Percentiles rank a stretch among this genome's conserved stretches.
These are phyloP conservation scores for Clavispora asparagi DNA, from an alignment of 805 yeast species.

Conservation along the genomic window DNA sequence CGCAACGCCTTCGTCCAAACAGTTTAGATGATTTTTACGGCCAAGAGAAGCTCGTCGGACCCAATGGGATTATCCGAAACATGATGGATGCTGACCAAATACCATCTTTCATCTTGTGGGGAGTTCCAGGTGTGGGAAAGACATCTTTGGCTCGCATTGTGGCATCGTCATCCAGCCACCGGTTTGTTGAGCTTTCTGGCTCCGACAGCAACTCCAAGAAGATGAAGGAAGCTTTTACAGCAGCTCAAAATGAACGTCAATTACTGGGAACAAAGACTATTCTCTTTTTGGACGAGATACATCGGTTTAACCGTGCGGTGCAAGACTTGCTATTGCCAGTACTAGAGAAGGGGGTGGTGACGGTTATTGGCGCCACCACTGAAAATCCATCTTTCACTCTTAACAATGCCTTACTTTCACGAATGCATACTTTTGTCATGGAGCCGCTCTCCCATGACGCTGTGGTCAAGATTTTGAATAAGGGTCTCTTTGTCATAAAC, in stretches of 20 bases:
- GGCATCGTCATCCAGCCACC: slow-evolving; percentile 25
- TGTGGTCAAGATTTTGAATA: slow-evolving; percentile 36
- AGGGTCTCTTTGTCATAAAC: slow-evolving; percentile 46
- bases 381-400: slow-evolving; percentile 60
- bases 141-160: slow-evolving; percentile 39
- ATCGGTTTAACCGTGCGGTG: slow-evolving; percentile 38
- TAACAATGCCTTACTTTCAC: slow-evolving; percentile 37
- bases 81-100: slow-evolving; percentile 29
- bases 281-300: slow-evolving; percentile 40
- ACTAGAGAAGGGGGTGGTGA: slow-evolving; percentile 34
- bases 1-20: slow-evolving; percentile 37
- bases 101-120: slow-evolving; percentile 41
- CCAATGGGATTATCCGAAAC: slow-evolving; percentile 31
- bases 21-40: slow-evolving; percentile 36
- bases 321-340: slow-evolving; percentile 40
- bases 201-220: slow-evolving; percentile 33
- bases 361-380: slow-evolving; percentile 42
- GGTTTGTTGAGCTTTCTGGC: slow-evolving; percentile 37
- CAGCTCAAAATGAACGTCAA: slow-evolving; percentile 32
- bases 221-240: slow-evolving; percentile 29
- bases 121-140: slow-evolving; percentile 42
- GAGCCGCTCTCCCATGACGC: slow-evolving; percentile 31
- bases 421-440: slow-evolving; percentile 43
- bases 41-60: slow-evolving; percentile 37
- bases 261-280: slow-evolving; percentile 29